Base-by-base conservation (phyloP, 176 grass and related monocot species). In the Phyllostachys edulis region DNA sequence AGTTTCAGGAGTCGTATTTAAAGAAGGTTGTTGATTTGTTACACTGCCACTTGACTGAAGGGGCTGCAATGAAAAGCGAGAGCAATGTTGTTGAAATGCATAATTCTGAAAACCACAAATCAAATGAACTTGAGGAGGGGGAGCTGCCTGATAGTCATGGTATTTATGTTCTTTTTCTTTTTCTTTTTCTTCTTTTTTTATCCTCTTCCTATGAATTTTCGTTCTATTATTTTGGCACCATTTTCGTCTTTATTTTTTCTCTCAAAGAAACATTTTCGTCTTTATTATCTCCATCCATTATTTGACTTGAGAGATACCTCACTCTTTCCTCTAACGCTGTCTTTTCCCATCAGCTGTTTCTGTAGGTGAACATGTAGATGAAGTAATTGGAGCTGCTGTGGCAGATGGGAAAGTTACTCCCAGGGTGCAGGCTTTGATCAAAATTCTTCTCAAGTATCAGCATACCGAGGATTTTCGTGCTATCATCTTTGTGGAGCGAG, bases 381-480 rank as follows among this genome's bases (percentile, higher is more conserved):
- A 89, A 66, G 91, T 99, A 40, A 93, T 94, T 45, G 96, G 96
- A 54, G 96, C 96, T 59, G 93, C 96, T 8, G 91, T 99, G 69
- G 96, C 96, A 63, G 93, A 99, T 86, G 96, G 96, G 23, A 96
- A 96, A 82, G 96, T 99, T 85, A 99, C 93, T 79, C 96, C 96
- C 16, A 94, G 94, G 77, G 96, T 99, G 49, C 96, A 99, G 54
- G 77, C 91, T 65, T 90, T 99, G 61, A 99, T 99, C 84, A 92
- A 99, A 89, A 84, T 99, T 79, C 96, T 99, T 94, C 93, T 99
- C 6, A 96, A 94, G 81, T 99, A 99, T 85, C 96, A 94, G 71
- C 83, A 96, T 59, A 99, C 96, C 26, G 93, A 98, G 70, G 96
- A 99, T 84, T 99, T 99, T 23, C 93, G 93, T 83, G 96, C 96